A percentile compares a stretch with the other conserved stretches of the same genome.
Evolutionary conservation across 495 filamentous ascomycete genomes (phyloP).

Genomic region (Podospora didyma): DNA sequence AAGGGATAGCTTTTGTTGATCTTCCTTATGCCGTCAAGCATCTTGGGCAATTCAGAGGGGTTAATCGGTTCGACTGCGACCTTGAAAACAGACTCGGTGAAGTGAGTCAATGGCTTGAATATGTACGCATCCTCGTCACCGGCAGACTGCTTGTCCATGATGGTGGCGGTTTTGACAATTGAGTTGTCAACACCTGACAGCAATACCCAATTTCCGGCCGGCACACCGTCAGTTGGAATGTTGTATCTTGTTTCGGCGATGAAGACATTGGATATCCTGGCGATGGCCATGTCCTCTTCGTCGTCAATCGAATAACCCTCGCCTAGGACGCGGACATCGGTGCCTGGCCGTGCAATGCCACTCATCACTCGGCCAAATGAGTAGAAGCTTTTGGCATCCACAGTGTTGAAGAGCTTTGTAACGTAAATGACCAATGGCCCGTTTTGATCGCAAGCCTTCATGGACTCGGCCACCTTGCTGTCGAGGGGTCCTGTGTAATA

Average conservation of each 20-base stretch:
- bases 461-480: slow-evolving; percentile 73
- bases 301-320: slow-evolving; percentile 96
- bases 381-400: slow-evolving; percentile 83
- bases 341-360: slow-evolving; percentile 76
- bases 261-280: slow-evolving; percentile 85
- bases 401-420: slow-evolving; percentile 85
- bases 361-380: slow-evolving; percentile 92
- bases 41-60: slow-evolving; percentile 96
- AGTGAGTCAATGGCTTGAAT: slow-evolving; percentile 87
- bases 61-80: slow-evolving; percentile 98
- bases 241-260: slow-evolving; percentile 94
- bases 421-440: slow-evolving; percentile 87
- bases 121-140: slow-evolving; percentile 91
- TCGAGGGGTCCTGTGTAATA: slow-evolving; percentile 98
- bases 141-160: slow-evolving; percentile 76
- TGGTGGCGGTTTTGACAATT: slow-evolving; percentile 95
- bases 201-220: slow-evolving; percentile 92
- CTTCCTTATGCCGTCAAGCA: slow-evolving; percentile 93
- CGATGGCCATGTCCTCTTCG: slow-evolving; percentile 92
- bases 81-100: slow-evolving; percentile 97
- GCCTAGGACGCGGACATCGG: slow-evolving; percentile 85
- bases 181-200: slow-evolving; percentile 93
- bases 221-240: slow-evolving; percentile 83
- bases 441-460: slow-evolving; percentile 79
- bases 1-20: slow-evolving; percentile 97